These are phyloP conservation scores for Ilyonectria destructans DNA, from an alignment of 2,329 filamentous ascomycete species.

Conservation along the genomic window DNA sequence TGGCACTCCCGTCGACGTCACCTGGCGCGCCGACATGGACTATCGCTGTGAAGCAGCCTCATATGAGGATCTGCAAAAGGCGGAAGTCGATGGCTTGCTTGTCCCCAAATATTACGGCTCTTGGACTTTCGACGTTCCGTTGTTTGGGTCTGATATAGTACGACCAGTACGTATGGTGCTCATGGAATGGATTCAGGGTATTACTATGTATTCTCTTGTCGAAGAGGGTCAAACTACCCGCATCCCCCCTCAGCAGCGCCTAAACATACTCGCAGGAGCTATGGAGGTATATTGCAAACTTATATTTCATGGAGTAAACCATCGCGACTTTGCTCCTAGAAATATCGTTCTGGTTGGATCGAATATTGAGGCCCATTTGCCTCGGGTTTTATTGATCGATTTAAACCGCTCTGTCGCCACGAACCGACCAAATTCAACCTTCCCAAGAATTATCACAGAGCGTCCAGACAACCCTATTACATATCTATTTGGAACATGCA, in stretches of 20 bases:
- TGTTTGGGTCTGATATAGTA: background rate
- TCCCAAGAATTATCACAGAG: background rate
- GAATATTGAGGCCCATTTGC: background rate
- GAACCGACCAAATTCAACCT: background rate
- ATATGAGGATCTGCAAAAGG: constrained; percentile 25
- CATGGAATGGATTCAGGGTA: constrained; percentile 25
- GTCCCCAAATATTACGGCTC: constrained; percentile 21
- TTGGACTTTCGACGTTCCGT: constrained; percentile 19
- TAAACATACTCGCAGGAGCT: constrained; percentile 17
- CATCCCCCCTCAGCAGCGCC: constrained; percentile 23
- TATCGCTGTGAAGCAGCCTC: constrained; percentile 16
- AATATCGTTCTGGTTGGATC: constrained; percentile 4
- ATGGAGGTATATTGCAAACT: constrained; percentile 16
- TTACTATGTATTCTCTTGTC: constrained; percentile 6
- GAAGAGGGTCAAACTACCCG: background rate
- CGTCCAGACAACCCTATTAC: background rate
- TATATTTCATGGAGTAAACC: background rate
- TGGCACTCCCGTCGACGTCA: background rate
- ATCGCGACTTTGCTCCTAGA: constrained; percentile 18
- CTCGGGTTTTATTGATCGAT: background rate
- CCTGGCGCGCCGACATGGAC: background rate
- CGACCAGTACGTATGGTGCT: constrained; percentile 25
- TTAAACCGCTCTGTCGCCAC: background rate
- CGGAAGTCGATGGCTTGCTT: constrained; percentile 8
- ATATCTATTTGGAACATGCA: too few relatives aligned